These are phyloP conservation scores for Schizopora paradoxa DNA, from an alignment of 1,284 basidiomycete species.

Conservation along the genomic window DNA sequence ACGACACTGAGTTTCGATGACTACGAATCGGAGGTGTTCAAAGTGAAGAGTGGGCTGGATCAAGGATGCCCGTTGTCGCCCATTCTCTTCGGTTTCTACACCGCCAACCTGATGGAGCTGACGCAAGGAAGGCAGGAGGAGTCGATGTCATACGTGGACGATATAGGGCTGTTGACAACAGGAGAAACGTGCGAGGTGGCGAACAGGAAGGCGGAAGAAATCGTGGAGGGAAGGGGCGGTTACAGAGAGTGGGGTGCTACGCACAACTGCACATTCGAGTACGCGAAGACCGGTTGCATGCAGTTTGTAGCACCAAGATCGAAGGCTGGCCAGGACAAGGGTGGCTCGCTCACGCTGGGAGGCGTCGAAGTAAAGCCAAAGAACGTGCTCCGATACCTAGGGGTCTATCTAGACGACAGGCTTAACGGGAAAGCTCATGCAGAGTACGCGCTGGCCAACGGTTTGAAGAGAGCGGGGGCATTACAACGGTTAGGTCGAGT, in stretches of 20 bases:
- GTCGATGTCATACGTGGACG: constrained; percentile 8
- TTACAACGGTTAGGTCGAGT: not conserved
- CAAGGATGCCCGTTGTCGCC: constrained; percentile 18
- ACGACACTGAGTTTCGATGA: constrained; percentile 14
- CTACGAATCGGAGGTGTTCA: constrained; percentile 7
- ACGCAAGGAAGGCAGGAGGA: not conserved
- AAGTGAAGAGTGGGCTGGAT: constrained; percentile 10
- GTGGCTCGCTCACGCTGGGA: too few relatives aligned
- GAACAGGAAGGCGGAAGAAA: not conserved
- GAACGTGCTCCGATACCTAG: not conserved
- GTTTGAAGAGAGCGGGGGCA: not conserved
- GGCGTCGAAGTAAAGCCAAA: too few relatives aligned
- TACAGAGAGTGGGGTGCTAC: not conserved
- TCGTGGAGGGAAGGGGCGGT: too few relatives aligned
- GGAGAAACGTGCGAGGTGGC: not conserved
- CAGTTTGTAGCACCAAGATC: not conserved
- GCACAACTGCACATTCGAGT: constrained; percentile 1
- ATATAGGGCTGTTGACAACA: not conserved
- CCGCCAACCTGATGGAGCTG: constrained; percentile 6
- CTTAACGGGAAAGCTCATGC: constrained; percentile 3
- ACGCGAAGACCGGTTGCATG: constrained; percentile 4
- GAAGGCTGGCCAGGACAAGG: too few relatives aligned
- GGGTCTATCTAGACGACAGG: constrained; percentile 1
- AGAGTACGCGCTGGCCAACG: not conserved
- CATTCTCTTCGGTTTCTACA: constrained; percentile 16